Base-by-base conservation (phyloP, 2,329 filamentous ascomycete species). In the Sclerotinia subarctica region DNA sequence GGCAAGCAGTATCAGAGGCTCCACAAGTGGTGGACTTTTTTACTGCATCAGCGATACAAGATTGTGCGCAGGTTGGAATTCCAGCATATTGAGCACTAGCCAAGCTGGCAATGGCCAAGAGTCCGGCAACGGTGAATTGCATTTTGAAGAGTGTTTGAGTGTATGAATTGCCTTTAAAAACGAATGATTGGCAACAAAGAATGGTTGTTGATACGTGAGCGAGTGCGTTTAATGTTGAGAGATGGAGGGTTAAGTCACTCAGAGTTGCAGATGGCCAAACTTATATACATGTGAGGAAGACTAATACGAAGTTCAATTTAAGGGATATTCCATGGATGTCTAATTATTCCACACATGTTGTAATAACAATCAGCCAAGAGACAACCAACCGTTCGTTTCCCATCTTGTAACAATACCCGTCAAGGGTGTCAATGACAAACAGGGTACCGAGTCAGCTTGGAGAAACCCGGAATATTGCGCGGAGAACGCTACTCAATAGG, bases 151-250 rank as follows among this genome's bases (percentile, higher is more conserved):
- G 15, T 24, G 3, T 42, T 62, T 62, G 35, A 26, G 57, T 42
- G 52, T 52, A 46, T 32, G 56, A 21, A 67, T 52, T 62, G 54
- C 65, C 65, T 62, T 42, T 63, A n/a, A 63, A 63, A 67, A 67
- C 56, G 65, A 67, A 47, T 67, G 65, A 46, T 62, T 62, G 56
- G 54, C 56, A 63, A 67, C 24, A 49, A 49, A 42, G 24, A 46
- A 51, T 17, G 46, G 51, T 62, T 10, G 46, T 38, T 19, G 59
- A 51, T 62, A 51, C 26, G 38, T 46, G 38, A 49, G 46, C 49
- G 46, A 62, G 59, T 26, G 8, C 2, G 8, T 63, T 53, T 49
- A 15, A 17, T 47, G 19, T 47, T 62, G 13, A 26, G 35, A 52
- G 57, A 46, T 62, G 21, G 35, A 53, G 19, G 38, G 15, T 47